Evolutionary conservation across 192 early-diverging fungal genomes (phyloP).

Genomic region (Lobosporangium transversale): DNA sequence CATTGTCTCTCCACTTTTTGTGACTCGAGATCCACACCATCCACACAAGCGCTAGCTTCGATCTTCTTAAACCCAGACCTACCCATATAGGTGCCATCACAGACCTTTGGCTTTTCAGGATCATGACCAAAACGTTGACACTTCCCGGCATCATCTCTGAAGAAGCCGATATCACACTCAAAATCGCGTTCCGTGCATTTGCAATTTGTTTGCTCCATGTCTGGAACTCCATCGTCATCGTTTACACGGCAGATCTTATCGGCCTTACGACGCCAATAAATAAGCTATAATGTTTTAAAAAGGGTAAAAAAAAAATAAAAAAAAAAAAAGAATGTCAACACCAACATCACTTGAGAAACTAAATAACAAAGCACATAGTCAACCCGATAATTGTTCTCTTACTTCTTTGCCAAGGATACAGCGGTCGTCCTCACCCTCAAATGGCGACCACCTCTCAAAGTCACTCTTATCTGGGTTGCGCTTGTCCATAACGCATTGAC

Average conservation of each 20-base stretch:
- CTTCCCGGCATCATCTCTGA: constrained; percentile 70
- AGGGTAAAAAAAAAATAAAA: neutral
- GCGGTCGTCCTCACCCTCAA: constrained; percentile 68
- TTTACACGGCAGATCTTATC: constrained; percentile 76
- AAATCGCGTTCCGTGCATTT: constrained; percentile 82
- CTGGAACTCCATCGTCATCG: constrained; percentile 65
- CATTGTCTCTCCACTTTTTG: constrained; percentile 76
- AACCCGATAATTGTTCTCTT: too few relatives aligned
- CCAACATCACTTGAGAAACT: too few relatives aligned
- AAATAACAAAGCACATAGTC: too few relatives aligned
- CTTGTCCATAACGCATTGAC: constrained; percentile 61
- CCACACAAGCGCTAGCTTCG: constrained; percentile 76
- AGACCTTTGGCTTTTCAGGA: constrained; percentile 77
- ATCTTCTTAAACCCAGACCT: constrained; percentile 87
- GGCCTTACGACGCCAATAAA: constrained; percentile 81
- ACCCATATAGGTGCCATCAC: constrained; percentile 73
- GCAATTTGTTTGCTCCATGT: constrained; percentile 66
- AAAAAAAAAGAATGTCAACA: too few relatives aligned
- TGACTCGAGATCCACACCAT: constrained; percentile 70
- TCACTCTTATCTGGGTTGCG: constrained; percentile 71
- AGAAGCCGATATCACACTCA: constrained; percentile 91
- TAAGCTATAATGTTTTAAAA: constrained; percentile 48
- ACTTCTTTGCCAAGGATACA: constrained; percentile 71
- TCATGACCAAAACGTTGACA: constrained; percentile 78
- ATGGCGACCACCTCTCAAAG: constrained; percentile 91